Conservation (phyloP, 78 protist species). For the Polysphondylium violaceum region DNA sequence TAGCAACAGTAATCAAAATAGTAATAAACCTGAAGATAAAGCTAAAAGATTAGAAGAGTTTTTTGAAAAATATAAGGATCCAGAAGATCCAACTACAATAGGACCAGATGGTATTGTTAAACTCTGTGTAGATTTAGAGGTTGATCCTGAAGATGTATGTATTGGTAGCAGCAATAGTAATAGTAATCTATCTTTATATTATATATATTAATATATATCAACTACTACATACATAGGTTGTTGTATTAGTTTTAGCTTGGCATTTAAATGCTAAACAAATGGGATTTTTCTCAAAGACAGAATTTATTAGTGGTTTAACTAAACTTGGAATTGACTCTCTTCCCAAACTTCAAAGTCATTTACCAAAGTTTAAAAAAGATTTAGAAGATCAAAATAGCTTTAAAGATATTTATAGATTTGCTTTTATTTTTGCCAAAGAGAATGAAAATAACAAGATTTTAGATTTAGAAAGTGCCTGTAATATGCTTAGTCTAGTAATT, state of each 20-base stretch:
- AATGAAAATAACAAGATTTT: constrained; percentile 48
- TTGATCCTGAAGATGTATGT: constrained; percentile 65
- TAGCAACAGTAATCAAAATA: neutral
- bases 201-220: too few relatives aligned
- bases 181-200: neutral
- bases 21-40: constrained; percentile 27
- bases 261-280: constrained; percentile 59
- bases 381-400: constrained; percentile 41
- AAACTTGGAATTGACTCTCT: constrained; percentile 56
- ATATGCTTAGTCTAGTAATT: constrained; percentile 42
- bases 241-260: constrained; percentile 79
- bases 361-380: constrained; percentile 56
- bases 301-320: constrained; percentile 53
- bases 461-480: constrained; percentile 64
- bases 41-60: constrained; percentile 55
- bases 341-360: constrained; percentile 33
- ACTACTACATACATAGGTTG: neutral
- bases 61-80: constrained; percentile 54
- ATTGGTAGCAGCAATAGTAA: too few relatives aligned
- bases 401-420: constrained; percentile 75
- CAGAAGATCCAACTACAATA: constrained; percentile 27
- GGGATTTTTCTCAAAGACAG: constrained; percentile 61
- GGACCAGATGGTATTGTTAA: constrained; percentile 75
- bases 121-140: constrained; percentile 54
- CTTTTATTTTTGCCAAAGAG: constrained; percentile 64